phyloP scores from a whole-genome alignment of 2,329 filamentous ascomycete species.

The Elsinoe fawcettii region DNA sequence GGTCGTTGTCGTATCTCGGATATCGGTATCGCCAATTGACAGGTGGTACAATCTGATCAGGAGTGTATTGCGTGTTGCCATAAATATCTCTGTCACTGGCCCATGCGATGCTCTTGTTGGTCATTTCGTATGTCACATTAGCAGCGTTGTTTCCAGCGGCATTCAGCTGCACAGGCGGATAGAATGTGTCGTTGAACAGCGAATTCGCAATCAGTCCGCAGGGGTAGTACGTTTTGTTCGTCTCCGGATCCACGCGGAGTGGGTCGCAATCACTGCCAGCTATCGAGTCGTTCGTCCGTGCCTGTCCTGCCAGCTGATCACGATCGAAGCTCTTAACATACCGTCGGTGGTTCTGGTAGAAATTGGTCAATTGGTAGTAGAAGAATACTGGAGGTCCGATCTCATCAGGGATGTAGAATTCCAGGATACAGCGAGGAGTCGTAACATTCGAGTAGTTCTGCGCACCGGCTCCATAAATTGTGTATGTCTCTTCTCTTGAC shows the following conservation, averaged over 20 bases:
- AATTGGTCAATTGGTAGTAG: slow-evolving; percentile 94
- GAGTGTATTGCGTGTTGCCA: slow-evolving; percentile 58
- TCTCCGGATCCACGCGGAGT: slow-evolving; percentile 38
- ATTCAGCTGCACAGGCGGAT: slow-evolving; percentile 55
- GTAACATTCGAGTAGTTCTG: slow-evolving; percentile 21
- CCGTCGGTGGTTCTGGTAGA: slow-evolving; percentile 96
- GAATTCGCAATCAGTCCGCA: slow-evolving; percentile 97
- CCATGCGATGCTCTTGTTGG: slow-evolving; percentile 76
- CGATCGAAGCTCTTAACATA: slow-evolving; percentile 87
- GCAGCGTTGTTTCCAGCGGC: slow-evolving; percentile 32
- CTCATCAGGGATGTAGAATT: slow-evolving; percentile 70
- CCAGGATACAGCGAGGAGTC: slow-evolving; percentile 58
- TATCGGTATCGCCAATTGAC: slow-evolving; percentile 75
- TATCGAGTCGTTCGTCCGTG: slow-evolving; percentile 54
- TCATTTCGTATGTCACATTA: slow-evolving; percentile 63
- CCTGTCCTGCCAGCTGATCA: slow-evolving; percentile 70
- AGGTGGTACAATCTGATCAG: slow-evolving; percentile 63
- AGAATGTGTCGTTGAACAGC: slow-evolving; percentile 89
- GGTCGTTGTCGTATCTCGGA: slow-evolving; percentile 59
- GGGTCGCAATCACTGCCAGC: slow-evolving; percentile 66
- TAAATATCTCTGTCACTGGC: slow-evolving; percentile 73
- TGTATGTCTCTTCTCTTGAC: slow-evolving; percentile 20
- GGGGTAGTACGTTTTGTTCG: slow-evolving; percentile 74
- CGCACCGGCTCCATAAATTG: slow-evolving; percentile 22
- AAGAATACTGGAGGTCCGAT: slow-evolving; percentile 78